A percentile compares a stretch with the other conserved stretches of the same genome.
Conservation (phyloP, 768 basidiomycete genomes). For the Kwoniella europaea region DNA sequence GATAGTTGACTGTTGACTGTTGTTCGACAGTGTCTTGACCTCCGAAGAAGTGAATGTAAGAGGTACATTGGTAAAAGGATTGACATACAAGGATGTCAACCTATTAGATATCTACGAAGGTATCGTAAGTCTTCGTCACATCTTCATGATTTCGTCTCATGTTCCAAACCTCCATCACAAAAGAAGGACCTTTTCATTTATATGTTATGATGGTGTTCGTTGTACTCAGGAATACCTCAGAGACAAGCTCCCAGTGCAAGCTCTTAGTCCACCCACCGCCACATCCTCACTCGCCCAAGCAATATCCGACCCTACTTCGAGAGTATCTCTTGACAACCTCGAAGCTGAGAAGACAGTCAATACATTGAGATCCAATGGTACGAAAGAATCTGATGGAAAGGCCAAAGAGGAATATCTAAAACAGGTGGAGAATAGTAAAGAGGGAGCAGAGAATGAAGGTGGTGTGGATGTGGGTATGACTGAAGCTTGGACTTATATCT, state of each 20-base stretch:
- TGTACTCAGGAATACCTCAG: slow-evolving; percentile 72
- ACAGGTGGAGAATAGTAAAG: background rate
- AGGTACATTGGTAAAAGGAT: slow-evolving; percentile 77
- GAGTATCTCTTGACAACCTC: slow-evolving; percentile 54
- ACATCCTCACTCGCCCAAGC: slow-evolving; percentile 20
- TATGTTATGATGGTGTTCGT: background rate
- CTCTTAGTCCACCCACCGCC: slow-evolving; percentile 61
- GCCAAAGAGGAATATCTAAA: slow-evolving; percentile 11
- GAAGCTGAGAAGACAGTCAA: slow-evolving; percentile 56
- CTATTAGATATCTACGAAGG: slow-evolving; percentile 83
- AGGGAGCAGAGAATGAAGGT: slow-evolving; percentile 19
- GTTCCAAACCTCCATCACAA: background rate
- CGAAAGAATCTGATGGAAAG: background rate
- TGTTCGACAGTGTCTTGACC: slow-evolving; percentile 1
- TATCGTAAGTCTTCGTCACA: slow-evolving; percentile 57
- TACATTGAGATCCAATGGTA: background rate
- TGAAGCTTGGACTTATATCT: slow-evolving; percentile 76
- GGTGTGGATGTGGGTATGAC: slow-evolving; percentile 22
- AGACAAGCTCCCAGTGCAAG: slow-evolving; percentile 64
- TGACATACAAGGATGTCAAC: slow-evolving; percentile 69
- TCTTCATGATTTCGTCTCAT: background rate
- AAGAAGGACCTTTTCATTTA: background rate
- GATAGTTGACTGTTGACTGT: background rate
- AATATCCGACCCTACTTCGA: slow-evolving; percentile 30
- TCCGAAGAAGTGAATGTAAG: slow-evolving; percentile 72